Conservation (phyloP, 495 filamentous ascomycete species). For the Umbilicaria muhlenbergii region DNA sequence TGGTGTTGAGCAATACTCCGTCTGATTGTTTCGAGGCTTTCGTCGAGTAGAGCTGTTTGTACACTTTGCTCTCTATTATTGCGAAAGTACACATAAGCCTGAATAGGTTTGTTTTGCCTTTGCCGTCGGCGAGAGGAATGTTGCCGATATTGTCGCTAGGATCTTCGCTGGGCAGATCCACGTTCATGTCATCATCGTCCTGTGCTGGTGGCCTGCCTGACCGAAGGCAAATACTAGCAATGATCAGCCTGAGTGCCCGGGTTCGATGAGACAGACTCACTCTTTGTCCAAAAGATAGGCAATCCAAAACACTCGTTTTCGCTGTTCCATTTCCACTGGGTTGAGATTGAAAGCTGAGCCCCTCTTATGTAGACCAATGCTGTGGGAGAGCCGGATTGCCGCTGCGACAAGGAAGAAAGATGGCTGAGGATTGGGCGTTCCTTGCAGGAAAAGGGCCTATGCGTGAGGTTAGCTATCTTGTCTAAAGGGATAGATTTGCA, state of each 20-base stretch:
- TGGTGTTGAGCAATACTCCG: conserved; percentile 86
- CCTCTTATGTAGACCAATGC: conserved; percentile 86
- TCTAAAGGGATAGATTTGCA: background rate
- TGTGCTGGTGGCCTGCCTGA: conserved; percentile 87
- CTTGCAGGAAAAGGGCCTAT: conserved; percentile 81
- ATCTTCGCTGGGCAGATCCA: conserved; percentile 83
- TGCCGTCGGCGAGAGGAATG: conserved; percentile 79
- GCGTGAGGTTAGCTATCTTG: conserved; percentile 6
- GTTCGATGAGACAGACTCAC: conserved; percentile 20
- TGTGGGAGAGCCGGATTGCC: conserved; percentile 82
- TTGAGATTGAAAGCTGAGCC: conserved; percentile 85
- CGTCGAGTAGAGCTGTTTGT: conserved; percentile 84
- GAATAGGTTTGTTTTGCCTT: conserved; percentile 87
- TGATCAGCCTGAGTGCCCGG: conserved; percentile 9
- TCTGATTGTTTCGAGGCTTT: conserved; percentile 85
- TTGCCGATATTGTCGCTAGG: conserved; percentile 86
- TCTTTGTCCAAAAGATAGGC: conserved; percentile 94
- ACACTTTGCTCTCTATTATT: conserved; percentile 83
- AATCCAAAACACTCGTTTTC: conserved; percentile 97
- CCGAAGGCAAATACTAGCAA: conserved; percentile 58
- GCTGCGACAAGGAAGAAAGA: conserved; percentile 88
- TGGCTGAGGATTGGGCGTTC: conserved; percentile 92
- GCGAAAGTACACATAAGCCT: conserved; percentile 80
- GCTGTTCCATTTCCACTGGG: conserved; percentile 79
- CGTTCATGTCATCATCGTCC: conserved; percentile 97